Percentiles rank a stretch among this genome's conserved stretches.
phyloP scores from a whole-genome alignment of 1,139 yeast genomes.

The Pichia sp. region DNA sequence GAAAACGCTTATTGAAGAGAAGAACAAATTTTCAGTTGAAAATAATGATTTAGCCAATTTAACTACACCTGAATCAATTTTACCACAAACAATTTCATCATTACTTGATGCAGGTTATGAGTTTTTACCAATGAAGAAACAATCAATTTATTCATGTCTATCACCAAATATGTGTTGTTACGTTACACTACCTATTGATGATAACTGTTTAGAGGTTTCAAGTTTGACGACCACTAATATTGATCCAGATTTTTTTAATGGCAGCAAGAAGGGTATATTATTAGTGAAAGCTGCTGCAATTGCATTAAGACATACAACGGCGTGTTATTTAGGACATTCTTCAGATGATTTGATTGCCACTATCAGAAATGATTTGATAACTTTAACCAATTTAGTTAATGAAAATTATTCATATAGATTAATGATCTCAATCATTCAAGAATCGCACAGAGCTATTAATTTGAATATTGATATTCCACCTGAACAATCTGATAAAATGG shows the following conservation, averaged over 20 bases:
- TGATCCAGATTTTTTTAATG: constrained; percentile 21
- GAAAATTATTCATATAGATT: constrained; percentile 33
- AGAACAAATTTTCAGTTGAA: constrained; percentile 17
- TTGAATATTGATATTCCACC: constrained; percentile 61
- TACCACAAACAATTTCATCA: constrained; percentile 36
- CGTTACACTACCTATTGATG: constrained; percentile 32
- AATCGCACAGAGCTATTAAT: constrained; percentile 62
- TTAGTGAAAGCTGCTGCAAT: constrained; percentile 49
- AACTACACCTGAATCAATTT: constrained; percentile 2
- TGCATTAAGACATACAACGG: constrained; percentile 58
- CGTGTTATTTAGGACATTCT: constrained; percentile 57
- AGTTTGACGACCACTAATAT: constrained; percentile 24
- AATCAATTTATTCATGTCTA: constrained; percentile 38
- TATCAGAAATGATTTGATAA: constrained; percentile 41
- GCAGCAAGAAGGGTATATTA: constrained; percentile 30
- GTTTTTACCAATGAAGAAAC: constrained; percentile 33
- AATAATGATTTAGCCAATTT: not conserved
- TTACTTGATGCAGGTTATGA: constrained; percentile 55
- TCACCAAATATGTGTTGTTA: constrained; percentile 55
- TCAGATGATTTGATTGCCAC: constrained; percentile 63
- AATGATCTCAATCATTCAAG: constrained; percentile 45
- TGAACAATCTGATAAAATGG: constrained; percentile 63
- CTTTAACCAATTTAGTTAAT: constrained; percentile 25
- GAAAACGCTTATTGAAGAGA: constrained; percentile 25
- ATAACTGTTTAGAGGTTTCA: constrained; percentile 26